Percentiles rank a stretch among this genome's conserved stretches.
Evolutionary conservation across 306 rosid species (phyloP).

Genomic region (Rosa chinensis): DNA sequence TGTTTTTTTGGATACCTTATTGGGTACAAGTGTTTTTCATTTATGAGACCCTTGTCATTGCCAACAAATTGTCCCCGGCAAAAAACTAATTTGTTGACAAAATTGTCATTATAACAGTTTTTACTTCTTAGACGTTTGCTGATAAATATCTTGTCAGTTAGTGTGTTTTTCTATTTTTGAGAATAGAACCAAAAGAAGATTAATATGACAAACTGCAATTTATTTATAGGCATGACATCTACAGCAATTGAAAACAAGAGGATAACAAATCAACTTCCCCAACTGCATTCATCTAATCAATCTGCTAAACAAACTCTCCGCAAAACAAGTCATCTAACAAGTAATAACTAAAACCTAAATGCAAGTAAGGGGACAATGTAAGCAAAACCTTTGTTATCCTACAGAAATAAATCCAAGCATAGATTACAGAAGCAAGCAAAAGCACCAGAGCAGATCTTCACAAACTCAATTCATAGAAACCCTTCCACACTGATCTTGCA

Average conservation of each 20-base stretch:
- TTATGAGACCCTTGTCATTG: too few relatives aligned
- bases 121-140: not conserved
- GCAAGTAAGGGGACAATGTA: not conserved
- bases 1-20: too few relatives aligned
- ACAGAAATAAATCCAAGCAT: not conserved
- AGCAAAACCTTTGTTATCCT: slow-evolving; percentile 12
- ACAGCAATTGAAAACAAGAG: not conserved
- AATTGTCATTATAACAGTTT: too few relatives aligned
- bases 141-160: not conserved
- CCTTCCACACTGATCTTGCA: not conserved
- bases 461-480: not conserved
- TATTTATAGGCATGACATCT: not conserved
- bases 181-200: not conserved
- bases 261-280: not conserved
- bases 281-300: slow-evolving; percentile 4
- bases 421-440: not conserved
- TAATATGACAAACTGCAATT: not conserved
- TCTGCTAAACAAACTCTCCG: not conserved
- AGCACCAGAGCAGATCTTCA: not conserved
- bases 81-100: too few relatives aligned
- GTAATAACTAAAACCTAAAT: too few relatives aligned
- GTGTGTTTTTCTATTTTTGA: not conserved
- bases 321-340: not conserved
- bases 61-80: too few relatives aligned
- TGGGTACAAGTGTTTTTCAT: too few relatives aligned